phyloP scores from a whole-genome alignment of 108 stramenopile species.

The Seminavis robusta region DNA sequence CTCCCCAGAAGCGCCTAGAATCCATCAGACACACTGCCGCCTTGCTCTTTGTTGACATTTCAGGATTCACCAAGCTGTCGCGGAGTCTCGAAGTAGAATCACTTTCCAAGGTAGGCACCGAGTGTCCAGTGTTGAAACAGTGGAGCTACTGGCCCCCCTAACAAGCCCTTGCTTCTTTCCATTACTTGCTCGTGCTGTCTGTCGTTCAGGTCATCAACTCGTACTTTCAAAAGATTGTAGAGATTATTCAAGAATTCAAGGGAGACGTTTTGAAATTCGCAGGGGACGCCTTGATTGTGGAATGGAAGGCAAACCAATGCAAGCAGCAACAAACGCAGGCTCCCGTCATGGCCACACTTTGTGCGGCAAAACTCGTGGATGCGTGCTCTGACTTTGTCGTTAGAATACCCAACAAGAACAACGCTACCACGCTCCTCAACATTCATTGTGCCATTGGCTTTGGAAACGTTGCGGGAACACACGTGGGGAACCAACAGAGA shows the following conservation, averaged over 20 bases:
- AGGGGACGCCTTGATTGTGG: constrained; percentile 44
- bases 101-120: too few species aligned
- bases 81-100: constrained; percentile 19
- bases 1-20: too few species aligned
- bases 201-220: constrained; percentile 35
- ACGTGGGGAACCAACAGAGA: constrained; percentile 26
- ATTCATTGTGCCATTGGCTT: constrained; percentile 57
- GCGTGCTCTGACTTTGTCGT: constrained; percentile 53
- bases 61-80: constrained; percentile 41
- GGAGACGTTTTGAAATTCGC: constrained; percentile 56
- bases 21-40: constrained; percentile 7
- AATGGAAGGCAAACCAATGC: constrained; percentile 21
- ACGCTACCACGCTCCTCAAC: constrained; percentile 36
- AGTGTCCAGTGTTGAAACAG: neutral
- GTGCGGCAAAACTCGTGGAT: constrained; percentile 45
- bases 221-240: constrained; percentile 37
- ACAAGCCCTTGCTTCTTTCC: neutral
- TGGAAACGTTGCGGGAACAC: constrained; percentile 32
- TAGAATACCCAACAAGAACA: constrained; percentile 9
- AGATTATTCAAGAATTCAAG: constrained; percentile 14
- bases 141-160: constrained; percentile 14
- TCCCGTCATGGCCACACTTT: constrained; percentile 43
- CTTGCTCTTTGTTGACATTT: constrained; percentile 51
- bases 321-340: constrained; percentile 25
- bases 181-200: too few species aligned